Conservation (phyloP, 2,329 filamentous ascomycete species). For the Lachnellula subtilissima region DNA sequence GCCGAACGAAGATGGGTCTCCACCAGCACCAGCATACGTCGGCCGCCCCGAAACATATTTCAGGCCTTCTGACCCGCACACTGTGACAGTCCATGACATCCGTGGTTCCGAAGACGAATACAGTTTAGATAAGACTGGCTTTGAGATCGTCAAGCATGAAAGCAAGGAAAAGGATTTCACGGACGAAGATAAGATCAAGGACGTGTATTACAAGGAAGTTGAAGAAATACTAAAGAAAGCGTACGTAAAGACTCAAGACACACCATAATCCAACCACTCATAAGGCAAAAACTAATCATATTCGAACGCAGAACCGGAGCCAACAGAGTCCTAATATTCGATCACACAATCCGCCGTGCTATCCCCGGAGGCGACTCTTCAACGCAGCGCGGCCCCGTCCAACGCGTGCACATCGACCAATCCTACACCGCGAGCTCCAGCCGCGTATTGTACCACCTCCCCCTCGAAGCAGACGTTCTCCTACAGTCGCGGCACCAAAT, state of each 20-base stretch:
- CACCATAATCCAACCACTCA: neutral
- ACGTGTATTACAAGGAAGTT: slow-evolving; percentile 32
- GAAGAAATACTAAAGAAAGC: slow-evolving; percentile 34
- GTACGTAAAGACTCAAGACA: slow-evolving; percentile 18
- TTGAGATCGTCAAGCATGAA: slow-evolving; percentile 34
- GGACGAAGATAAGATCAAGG: slow-evolving; percentile 34
- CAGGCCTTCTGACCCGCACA: neutral
- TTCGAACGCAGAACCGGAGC: slow-evolving; percentile 46
- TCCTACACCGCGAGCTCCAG: slow-evolving; percentile 41
- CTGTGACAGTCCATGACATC: slow-evolving; percentile 38
- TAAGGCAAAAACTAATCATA: neutral
- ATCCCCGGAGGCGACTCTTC: neutral
- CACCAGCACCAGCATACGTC: slow-evolving; percentile 13
- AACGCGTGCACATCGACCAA: slow-evolving; percentile 55
- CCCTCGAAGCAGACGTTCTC: slow-evolving; percentile 39
- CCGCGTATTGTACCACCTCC: slow-evolving; percentile 42
- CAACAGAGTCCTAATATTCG: slow-evolving; percentile 54
- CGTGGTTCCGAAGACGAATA: slow-evolving; percentile 39
- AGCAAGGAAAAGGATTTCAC: slow-evolving; percentile 33
- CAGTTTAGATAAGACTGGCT: slow-evolving; percentile 38
- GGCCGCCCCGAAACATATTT: slow-evolving; percentile 2
- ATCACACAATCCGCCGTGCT: slow-evolving; percentile 53
- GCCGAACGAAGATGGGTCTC: slow-evolving; percentile 17
- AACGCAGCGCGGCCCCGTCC: slow-evolving; percentile 40
- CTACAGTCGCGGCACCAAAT: slow-evolving; percentile 46